Evolutionary conservation across 2,329 filamentous ascomycete species (phyloP).

Genomic region (Pseudogymnoascus sp.): DNA sequence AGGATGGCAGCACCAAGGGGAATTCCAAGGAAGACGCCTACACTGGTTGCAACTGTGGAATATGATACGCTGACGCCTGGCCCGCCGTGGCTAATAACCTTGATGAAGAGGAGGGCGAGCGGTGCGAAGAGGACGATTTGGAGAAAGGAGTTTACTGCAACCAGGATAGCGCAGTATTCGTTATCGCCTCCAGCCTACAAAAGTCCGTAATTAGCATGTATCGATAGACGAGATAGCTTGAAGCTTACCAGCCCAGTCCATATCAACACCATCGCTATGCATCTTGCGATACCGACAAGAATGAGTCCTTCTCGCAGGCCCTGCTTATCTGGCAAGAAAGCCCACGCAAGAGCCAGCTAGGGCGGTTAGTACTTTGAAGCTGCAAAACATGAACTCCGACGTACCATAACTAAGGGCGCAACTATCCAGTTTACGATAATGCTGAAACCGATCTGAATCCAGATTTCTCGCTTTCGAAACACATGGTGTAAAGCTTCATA

Average conservation of each 20-base stretch:
- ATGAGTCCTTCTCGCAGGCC: constrained; percentile 61
- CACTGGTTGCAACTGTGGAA: constrained; percentile 63
- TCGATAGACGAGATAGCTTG: not conserved
- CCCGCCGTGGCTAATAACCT: constrained; percentile 48
- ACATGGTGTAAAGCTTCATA: constrained; percentile 67
- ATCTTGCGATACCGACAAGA: constrained; percentile 74
- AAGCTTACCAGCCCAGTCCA: constrained; percentile 62
- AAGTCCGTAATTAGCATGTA: not conserved
- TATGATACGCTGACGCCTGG: constrained; percentile 53
- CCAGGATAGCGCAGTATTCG: constrained; percentile 76
- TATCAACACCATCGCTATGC: constrained; percentile 84
- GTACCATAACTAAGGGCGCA: constrained; percentile 69
- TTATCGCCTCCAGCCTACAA: constrained; percentile 59
- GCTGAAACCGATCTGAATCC: constrained; percentile 73
- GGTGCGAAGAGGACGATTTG: constrained; percentile 69
- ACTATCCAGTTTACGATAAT: constrained; percentile 75
- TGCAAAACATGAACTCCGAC: constrained; percentile 1
- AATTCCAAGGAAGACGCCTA: constrained; percentile 78
- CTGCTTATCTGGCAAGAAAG: constrained; percentile 51
- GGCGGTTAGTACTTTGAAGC: not conserved
- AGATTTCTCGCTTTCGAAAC: constrained; percentile 53
- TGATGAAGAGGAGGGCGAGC: constrained; percentile 56
- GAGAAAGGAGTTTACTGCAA: constrained; percentile 65
- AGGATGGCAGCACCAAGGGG: constrained; percentile 73
- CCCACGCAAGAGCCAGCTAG: constrained; percentile 56